phyloP scores from a whole-genome alignment of 371 early-diverging fungal species.

The Mortierella sp. region DNA sequence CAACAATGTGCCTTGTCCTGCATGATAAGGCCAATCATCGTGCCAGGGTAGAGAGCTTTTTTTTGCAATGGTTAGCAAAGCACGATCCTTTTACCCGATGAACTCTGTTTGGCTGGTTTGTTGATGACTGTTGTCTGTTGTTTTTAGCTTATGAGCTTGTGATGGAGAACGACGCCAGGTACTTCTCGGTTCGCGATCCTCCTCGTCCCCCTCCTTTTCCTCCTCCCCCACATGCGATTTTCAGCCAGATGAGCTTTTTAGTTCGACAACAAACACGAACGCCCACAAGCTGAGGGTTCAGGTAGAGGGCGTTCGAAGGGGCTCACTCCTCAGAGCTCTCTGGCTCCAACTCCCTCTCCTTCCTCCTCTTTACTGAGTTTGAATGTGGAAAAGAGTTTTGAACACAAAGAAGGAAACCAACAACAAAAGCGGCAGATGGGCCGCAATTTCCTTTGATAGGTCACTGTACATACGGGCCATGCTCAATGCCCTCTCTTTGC shows the following conservation, averaged over 20 bases:
- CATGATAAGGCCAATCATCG: no score
- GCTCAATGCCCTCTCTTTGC: neutral
- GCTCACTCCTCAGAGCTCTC: neutral
- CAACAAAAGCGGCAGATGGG: neutral
- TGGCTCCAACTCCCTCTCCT: neutral
- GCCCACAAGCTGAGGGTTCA: neutral
- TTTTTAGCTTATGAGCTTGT: neutral
- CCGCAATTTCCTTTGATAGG: neutral
- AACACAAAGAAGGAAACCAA: neutral
- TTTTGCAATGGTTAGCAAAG: no score
- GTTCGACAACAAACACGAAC: neutral
- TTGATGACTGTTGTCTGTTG: no score
- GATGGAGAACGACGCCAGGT: neutral
- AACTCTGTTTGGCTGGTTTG: no score
- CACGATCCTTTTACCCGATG: no score
- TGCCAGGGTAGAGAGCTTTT: no score
- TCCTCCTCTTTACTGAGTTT: slow-evolving; percentile 7
- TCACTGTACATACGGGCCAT: neutral
- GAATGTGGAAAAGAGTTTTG: neutral
- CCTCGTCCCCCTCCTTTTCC: no score
- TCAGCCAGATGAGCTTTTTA: neutral
- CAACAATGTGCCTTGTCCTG: no score
- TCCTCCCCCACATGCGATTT: neutral
- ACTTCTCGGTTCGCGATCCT: neutral
- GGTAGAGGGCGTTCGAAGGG: neutral